Evolutionary conservation across 2,329 filamentous ascomycete species (phyloP), one percentile per base, ranked within the genome.

Genomic region (Hyphodiscus sp.): DNA sequence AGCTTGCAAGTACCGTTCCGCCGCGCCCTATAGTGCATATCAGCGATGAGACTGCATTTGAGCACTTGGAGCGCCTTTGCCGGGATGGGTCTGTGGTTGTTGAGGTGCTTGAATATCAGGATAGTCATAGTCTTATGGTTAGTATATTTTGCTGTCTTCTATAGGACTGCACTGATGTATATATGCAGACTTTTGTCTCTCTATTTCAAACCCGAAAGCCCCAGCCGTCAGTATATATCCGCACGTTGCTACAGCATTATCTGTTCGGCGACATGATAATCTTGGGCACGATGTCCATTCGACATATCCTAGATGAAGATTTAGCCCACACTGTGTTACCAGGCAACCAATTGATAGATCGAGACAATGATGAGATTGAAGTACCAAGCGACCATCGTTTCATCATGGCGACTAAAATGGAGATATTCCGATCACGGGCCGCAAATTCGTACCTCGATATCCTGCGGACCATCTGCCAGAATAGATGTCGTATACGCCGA

Each of bases 1-100:
- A 87, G 58, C 76, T 99, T 30, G 91, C 94, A 0, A 96, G 91
- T 61, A 96, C 91, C 0, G 91, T 96, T 63, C 94, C 94, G 3
- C 94, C 94, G 8, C 81, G 92, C 9, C 91, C 92, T 0, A 92
- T 96, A 62, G 88, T 96, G 11, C 79, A 89, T 50, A 74, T 91
- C 2, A 81, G 80, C 23, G 86, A 89, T 61, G 80, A 85, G 15
- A 84, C 89, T 63, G 87, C 91, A 0, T 80, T 86, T 58, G 72
- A 72, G 19, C 85, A 89, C 61, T 76, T 96, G 58, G 78, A 78
- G 53, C 81, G 83, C 45, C 72, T 96, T 26, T 87, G 87, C 57
- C 74, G 80, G 52, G 89, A 96, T 68, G 86, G 85, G 1, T 73
- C 81, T 23, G 85, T 91, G 61, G 76, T 86, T 19, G 78, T 83